Evolutionary conservation across 1,284 basidiomycete species (phyloP), one percentile per base, ranked within the genome.

Genomic region (Ceratobasidium sp.): DNA sequence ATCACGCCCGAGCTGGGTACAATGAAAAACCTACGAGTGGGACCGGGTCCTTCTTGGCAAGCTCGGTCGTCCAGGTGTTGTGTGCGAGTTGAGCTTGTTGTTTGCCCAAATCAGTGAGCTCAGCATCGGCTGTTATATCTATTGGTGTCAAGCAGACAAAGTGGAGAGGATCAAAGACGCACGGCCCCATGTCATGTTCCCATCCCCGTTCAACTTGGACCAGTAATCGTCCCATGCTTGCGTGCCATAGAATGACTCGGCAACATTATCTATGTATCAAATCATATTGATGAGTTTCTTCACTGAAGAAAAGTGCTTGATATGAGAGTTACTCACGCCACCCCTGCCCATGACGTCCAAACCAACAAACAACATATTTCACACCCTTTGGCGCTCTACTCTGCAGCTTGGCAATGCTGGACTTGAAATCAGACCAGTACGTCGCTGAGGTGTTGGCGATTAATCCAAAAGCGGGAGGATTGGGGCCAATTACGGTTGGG

Each of bases 121-220:
- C 24, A 16, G 68, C 68, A 31, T 96, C 94, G 16, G 94, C 91
- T 88, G 65, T 5, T 0, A 27, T 22, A 49, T 19, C 1, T 56
- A 11, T 43, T n/a, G 29, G 39, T 39, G 2, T 2, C 8, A 39
- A 29, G 2, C 1, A 13, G n/a, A 29, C 11, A 63, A 46, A 2
- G 0, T 8, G 11, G 8, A 1, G 24, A 29, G 7, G 7, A 48
- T 7, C 19, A 2, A 13, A 7, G 37, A 87, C 90, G 79, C 79
- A 90, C 90, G 93, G 41, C 93, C 93, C 93, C 94, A 95, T 0
- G 83, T 85, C 11, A 94, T 83, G 71, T 91, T 86, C 13, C 84
- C 91, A 78, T 96, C 92, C 0, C 89, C 89, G 59, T 90, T 83
- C 24, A 91, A 79, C 78, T 87, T 88, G 0, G 92, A 87, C 89